These are phyloP conservation scores for Cichorium intybus DNA, from an alignment of 140 eudicot species.

Conservation along the genomic window DNA sequence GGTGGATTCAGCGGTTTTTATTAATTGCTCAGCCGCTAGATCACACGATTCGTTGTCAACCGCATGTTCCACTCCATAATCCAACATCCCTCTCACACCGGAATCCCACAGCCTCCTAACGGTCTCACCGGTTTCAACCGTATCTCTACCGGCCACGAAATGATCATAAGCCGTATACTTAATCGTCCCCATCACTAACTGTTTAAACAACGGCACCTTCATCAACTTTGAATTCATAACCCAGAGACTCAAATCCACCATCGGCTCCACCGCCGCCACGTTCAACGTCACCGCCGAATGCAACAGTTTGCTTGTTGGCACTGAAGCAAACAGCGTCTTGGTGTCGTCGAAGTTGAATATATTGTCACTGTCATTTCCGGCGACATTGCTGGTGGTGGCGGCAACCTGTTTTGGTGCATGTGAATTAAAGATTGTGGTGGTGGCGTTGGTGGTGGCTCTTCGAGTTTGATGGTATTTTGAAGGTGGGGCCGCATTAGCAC, in stretches of 20 bases:
- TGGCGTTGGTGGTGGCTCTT: conserved; percentile 12
- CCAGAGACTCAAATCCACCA: conserved; percentile 71
- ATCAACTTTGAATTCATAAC: conserved; percentile 67
- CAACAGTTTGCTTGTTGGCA: conserved; percentile 53
- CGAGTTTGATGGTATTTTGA: conserved; percentile 1
- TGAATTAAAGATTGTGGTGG: background rate
- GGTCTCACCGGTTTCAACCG: conserved; percentile 54
- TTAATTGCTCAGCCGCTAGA: conserved; percentile 34
- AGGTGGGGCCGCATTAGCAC: background rate
- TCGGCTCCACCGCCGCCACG: conserved; percentile 47
- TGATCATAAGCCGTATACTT: conserved; percentile 58
- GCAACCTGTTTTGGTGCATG: conserved; percentile 19
- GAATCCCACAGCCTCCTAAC: conserved; percentile 46
- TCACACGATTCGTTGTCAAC: conserved; percentile 70
- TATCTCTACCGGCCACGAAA: conserved; percentile 70
- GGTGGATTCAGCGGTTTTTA: conserved; percentile 49
- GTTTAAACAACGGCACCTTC: conserved; percentile 33
- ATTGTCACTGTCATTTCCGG: conserved; percentile 14
- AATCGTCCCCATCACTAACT: conserved; percentile 30
- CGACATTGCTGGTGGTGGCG: background rate
- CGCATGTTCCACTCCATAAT: conserved; percentile 86
- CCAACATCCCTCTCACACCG: conserved; percentile 79
- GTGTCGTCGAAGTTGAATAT: conserved; percentile 43
- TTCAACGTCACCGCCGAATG: conserved; percentile 44
- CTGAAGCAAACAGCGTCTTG: conserved; percentile 48